Conservation (phyloP, 1,284 basidiomycete genomes). For the Spongiforma sp. region DNA sequence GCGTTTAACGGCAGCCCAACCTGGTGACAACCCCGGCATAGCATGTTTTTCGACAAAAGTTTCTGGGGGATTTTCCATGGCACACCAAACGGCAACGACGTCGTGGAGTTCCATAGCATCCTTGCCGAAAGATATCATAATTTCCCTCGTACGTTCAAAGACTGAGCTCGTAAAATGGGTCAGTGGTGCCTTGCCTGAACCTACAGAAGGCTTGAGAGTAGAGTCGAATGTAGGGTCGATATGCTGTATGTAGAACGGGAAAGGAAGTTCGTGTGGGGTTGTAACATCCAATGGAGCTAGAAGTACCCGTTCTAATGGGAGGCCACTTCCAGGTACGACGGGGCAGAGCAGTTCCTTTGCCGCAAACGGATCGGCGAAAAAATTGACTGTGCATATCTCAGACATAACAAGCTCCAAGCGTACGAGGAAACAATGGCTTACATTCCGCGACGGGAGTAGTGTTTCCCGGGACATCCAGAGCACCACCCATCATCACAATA, state of each 20-base stretch:
- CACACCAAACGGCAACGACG: conserved; percentile 82
- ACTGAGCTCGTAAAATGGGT: conserved; percentile 82
- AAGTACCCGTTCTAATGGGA: conserved; percentile 70
- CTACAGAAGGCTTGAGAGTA: conserved; percentile 49
- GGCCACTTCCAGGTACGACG: conserved; percentile 38
- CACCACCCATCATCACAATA: conserved; percentile 96
- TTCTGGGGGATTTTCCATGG: conserved; percentile 66
- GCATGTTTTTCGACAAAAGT: conserved; percentile 24
- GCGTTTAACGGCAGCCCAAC: conserved; percentile 60
- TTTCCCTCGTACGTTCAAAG: conserved; percentile 73
- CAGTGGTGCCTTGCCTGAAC: conserved; percentile 56
- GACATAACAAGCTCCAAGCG: not conserved
- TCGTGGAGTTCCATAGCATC: conserved; percentile 90
- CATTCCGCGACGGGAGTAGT: conserved; percentile 84
- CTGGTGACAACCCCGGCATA: conserved; percentile 41
- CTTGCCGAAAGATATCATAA: conserved; percentile 74
- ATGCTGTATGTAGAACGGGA: conserved; percentile 58
- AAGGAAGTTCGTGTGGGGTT: conserved; percentile 78
- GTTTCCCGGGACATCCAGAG: conserved; percentile 93
- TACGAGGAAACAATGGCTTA: conserved; percentile 37
- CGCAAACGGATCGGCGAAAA: conserved; percentile 92
- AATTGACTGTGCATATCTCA: conserved; percentile 71
- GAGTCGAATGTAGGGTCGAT: conserved; percentile 63
- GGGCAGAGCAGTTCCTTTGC: conserved; percentile 68
- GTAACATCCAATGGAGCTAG: conserved; percentile 86